Conservation (phyloP, 1,284 basidiomycete genomes). For the Apiotrichum montevideense region DNA sequence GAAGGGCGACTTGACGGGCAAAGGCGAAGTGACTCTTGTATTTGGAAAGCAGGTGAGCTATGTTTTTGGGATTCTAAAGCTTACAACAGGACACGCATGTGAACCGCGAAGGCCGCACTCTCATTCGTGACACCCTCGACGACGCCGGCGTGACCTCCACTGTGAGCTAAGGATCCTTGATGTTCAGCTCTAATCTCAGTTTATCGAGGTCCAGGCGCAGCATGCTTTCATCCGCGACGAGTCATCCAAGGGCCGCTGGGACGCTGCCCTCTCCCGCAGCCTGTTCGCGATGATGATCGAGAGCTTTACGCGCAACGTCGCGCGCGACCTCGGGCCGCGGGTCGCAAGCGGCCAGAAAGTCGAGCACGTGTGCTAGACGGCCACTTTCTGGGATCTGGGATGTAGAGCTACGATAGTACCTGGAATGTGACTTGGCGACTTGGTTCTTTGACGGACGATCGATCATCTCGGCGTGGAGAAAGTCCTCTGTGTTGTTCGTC, state of each 20-base stretch:
- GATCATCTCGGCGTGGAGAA: too few species aligned
- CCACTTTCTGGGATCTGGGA: too few species aligned
- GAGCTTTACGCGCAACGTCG: constrained; percentile 80
- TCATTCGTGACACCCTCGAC: constrained; percentile 73
- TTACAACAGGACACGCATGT: constrained; percentile 68
- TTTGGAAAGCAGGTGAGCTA: constrained; percentile 76
- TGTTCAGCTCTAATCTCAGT: constrained; percentile 50
- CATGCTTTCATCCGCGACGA: constrained; percentile 92
- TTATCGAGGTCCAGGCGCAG: constrained; percentile 85
- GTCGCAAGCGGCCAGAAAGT: constrained; percentile 50
- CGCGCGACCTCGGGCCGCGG: constrained; percentile 68
- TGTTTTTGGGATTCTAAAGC: not conserved
- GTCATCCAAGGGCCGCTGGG: constrained; percentile 84
- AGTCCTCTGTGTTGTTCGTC: too few species aligned
- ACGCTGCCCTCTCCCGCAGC: constrained; percentile 75
- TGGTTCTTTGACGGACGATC: too few species aligned
- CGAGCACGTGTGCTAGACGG: constrained; percentile 68
- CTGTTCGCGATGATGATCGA: constrained; percentile 84
- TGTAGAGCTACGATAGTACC: too few species aligned
- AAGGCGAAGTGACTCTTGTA: constrained; percentile 83
- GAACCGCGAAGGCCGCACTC: constrained; percentile 70
- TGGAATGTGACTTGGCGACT: too few species aligned
- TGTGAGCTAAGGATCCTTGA: constrained; percentile 48
- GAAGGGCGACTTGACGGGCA: constrained; percentile 65
- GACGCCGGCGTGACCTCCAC: constrained; percentile 65